These are phyloP conservation scores for Forsythia viridissima DNA, from an alignment of 257 asterid genomes.

Conservation along the genomic window DNA sequence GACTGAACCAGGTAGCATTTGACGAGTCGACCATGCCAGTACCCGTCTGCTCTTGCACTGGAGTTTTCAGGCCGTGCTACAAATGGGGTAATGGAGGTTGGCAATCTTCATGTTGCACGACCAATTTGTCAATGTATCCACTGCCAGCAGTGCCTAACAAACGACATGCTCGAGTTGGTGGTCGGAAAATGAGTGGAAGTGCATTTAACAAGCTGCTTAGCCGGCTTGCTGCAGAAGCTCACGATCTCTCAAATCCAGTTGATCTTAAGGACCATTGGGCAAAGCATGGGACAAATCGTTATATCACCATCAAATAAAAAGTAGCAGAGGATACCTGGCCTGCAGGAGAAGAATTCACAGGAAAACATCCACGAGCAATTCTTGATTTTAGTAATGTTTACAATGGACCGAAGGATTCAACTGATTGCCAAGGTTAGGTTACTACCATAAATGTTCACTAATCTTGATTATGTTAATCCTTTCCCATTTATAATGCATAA, in stretches of 20 bases:
- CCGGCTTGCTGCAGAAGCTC: slow-evolving; percentile 87
- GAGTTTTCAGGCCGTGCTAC: slow-evolving; percentile 82
- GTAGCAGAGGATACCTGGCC: background rate
- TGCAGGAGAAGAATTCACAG: background rate
- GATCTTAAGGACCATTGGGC: slow-evolving; percentile 97
- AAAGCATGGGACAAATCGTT: slow-evolving; percentile 95
- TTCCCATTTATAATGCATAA: background rate
- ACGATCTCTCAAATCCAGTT: slow-evolving; percentile 78
- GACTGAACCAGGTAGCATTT: slow-evolving; percentile 84
- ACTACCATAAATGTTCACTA: too few relatives aligned
- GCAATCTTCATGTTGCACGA: slow-evolving; percentile 96
- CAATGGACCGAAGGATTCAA: slow-evolving; percentile 2
- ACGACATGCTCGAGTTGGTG: slow-evolving; percentile 94
- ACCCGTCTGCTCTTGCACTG: slow-evolving; percentile 95
- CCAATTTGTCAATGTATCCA: slow-evolving; percentile 81
- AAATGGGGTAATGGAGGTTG: slow-evolving; percentile 99
- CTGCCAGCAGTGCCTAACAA: slow-evolving; percentile 94
- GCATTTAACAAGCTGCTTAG: slow-evolving; percentile 88
- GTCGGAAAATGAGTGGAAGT: slow-evolving; percentile 97
- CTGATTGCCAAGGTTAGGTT: slow-evolving; percentile 6
- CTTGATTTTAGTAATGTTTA: background rate
- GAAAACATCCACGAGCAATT: background rate
- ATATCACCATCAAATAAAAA: slow-evolving; percentile 84
- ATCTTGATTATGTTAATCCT: background rate
- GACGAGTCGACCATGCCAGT: slow-evolving; percentile 94